These are phyloP conservation scores for Fragaria nilgerrensis DNA, from an alignment of 306 rosid genomes.

Conservation along the genomic window DNA sequence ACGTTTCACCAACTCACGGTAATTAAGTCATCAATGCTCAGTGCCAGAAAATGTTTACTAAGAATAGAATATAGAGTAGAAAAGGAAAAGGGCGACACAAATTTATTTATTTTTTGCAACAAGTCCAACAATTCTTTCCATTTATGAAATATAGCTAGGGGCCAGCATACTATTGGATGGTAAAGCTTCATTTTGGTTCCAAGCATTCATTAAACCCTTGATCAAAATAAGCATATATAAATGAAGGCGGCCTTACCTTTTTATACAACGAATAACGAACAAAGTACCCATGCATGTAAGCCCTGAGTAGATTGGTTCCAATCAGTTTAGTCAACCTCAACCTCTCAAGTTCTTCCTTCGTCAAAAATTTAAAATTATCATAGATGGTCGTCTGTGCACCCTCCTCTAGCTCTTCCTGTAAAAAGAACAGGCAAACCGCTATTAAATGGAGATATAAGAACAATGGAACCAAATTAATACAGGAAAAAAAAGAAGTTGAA, in stretches of 20 bases:
- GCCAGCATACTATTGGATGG: background rate
- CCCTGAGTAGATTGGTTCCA: conserved; percentile 77
- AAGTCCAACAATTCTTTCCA: background rate
- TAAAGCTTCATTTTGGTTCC: background rate
- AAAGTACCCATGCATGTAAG: conserved; percentile 89
- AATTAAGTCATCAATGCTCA: background rate
- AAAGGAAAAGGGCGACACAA: background rate
- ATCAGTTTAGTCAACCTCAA: conserved; percentile 70
- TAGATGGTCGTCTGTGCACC: conserved; percentile 65
- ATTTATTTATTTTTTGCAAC: background rate
- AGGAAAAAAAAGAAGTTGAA: conserved; percentile 16
- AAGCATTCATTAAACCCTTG: background rate
- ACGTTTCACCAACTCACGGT: background rate
- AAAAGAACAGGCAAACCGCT: conserved; percentile 5
- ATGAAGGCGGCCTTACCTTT: conserved; percentile 49
- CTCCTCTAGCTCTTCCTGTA: conserved; percentile 89
- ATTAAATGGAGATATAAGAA: conserved; percentile 8
- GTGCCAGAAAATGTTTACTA: background rate
- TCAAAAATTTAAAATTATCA: conserved; percentile 73
- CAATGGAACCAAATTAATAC: conserved; percentile 9
- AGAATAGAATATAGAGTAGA: background rate
- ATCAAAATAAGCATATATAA: background rate
- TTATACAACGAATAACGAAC: conserved; percentile 61
- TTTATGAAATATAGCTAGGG: conserved; percentile 7
- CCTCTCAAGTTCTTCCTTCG: conserved; percentile 84